Evolutionary conservation across 83 land plant species (phyloP).

Genomic region (Picea engelmannii): DNA sequence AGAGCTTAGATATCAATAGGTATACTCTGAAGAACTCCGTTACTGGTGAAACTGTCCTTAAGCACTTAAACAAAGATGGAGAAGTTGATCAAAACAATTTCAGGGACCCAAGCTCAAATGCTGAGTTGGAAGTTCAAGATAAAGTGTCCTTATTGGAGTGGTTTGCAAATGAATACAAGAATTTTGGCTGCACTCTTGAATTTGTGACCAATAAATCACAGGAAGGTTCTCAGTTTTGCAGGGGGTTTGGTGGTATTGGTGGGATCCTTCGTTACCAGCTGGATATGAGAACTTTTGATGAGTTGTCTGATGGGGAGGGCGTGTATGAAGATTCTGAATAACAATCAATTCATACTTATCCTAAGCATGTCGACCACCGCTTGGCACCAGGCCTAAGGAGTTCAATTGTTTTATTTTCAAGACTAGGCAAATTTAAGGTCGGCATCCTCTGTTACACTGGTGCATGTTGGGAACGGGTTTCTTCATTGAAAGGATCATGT

Average conservation of each 20-base stretch:
- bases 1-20: slow-evolving; percentile 38
- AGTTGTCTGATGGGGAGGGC: slow-evolving; percentile 36
- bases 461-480: neutral
- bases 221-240: slow-evolving; percentile 51
- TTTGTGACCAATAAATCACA: slow-evolving; percentile 54
- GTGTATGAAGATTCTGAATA: slow-evolving; percentile 43
- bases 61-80: slow-evolving; percentile 51
- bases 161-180: slow-evolving; percentile 46
- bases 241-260: slow-evolving; percentile 57
- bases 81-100: slow-evolving; percentile 41
- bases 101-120: slow-evolving; percentile 27
- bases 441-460: neutral
- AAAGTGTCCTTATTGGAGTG: slow-evolving; percentile 47
- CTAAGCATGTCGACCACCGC: neutral
- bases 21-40: slow-evolving; percentile 29
- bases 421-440: neutral
- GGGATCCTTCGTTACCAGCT: slow-evolving; percentile 51
- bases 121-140: slow-evolving; percentile 47
- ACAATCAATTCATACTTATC: slow-evolving; percentile 15
- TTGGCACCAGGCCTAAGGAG: neutral
- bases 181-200: slow-evolving; percentile 44
- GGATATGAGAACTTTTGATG: slow-evolving; percentile 49
- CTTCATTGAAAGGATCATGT: neutral
- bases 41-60: slow-evolving; percentile 35
- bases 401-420: neutral